These are phyloP conservation scores for Clarireedia sp. DNA, from an alignment of 2,329 filamentous ascomycete genomes.

Conservation along the genomic window DNA sequence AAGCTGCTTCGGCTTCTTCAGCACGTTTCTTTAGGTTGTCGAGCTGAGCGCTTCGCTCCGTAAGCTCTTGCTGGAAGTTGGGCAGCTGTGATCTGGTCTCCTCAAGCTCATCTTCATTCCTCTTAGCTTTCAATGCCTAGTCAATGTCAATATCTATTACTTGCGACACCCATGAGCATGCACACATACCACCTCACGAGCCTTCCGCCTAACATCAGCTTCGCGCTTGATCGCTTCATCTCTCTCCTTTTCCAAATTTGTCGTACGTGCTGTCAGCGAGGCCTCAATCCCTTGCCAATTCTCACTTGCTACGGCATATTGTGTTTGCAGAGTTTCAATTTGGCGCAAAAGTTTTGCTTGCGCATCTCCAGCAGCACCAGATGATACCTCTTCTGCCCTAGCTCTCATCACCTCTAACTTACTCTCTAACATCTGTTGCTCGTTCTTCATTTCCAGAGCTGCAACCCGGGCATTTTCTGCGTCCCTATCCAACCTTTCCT, in stretches of 20 bases:
- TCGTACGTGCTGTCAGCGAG: slow-evolving; percentile 69
- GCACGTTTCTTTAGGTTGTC: slow-evolving; percentile 57
- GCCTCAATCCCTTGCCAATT: slow-evolving; percentile 98
- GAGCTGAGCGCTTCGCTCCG: slow-evolving; percentile 49
- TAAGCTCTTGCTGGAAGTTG: slow-evolving; percentile 56
- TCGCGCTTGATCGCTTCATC: slow-evolving; percentile 80
- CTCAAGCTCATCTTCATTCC: slow-evolving; percentile 75
- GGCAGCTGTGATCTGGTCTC: slow-evolving; percentile 55
- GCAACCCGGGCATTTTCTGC: slow-evolving; percentile 59
- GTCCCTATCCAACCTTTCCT: slow-evolving; percentile 65
- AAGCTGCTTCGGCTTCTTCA: slow-evolving; percentile 56
- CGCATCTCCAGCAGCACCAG: slow-evolving; percentile 70
- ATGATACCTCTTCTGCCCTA: slow-evolving; percentile 81
- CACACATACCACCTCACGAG: slow-evolving; percentile 67
- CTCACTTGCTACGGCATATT: slow-evolving; percentile 87
- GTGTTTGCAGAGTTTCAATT: slow-evolving; percentile 89
- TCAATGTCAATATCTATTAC: slow-evolving; percentile 23
- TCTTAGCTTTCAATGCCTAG: slow-evolving; percentile 53
- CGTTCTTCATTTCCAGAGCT: slow-evolving; percentile 74
- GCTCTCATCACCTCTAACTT: slow-evolving; percentile 83
- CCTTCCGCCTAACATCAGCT: slow-evolving; percentile 80
- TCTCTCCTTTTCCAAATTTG: slow-evolving; percentile 77
- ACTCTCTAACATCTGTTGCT: slow-evolving; percentile 70
- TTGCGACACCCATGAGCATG: not conserved
- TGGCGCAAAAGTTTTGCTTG: slow-evolving; percentile 88